Evolutionary conservation across 2,329 filamentous ascomycete species (phyloP), one percentile per base, ranked within the genome.

Genomic region (Tolypocladium tundrense): DNA sequence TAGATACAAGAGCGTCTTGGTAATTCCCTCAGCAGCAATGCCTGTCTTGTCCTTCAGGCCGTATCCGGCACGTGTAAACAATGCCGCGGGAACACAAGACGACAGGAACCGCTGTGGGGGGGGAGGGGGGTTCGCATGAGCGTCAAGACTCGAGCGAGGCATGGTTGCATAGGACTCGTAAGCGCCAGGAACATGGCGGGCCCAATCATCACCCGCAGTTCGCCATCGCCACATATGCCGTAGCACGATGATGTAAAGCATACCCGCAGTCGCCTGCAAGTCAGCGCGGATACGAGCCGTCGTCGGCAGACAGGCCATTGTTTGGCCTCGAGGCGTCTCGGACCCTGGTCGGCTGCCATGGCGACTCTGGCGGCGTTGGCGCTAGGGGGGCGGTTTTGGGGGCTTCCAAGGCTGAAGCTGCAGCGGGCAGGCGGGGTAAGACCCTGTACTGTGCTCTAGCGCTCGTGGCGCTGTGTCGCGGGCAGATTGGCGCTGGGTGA

Each of bases 281-380:
- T 51, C 48, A 33, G 19, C 48, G 48, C 19, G 27, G 16, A 19
- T 10, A 31, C 42, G 42, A 45, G 42, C 42, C 42, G 11, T 52
- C 50, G 42, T 41, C 42, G 16, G 27, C 45, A 19, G 9, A 21
- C 19, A 13, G 48, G 10, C 56, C 33, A 60, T 62, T 60, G 62
- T 62, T 63, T 61, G 48, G 13, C 19, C 27, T 21, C 31, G 19
- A 9, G 11, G 52, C 54, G 57, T 62, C 59, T 61, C 58, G 58
- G 59, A 61, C 59, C 57, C 57, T 56, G 58, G 57, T 60, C 56
- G 54, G 63, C 59, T 62, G 62, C 63, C 62, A 64, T 61, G 62
- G 62, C 61, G 63, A 64, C 63, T 64, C 60, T 48, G 24, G 37
- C 27, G 21, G 14, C 43, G 37, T 42, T 54, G 37, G 52, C 52